Evolutionary conservation across 768 basidiomycete species (phyloP).

Genomic region (Kwoniella dendrophila): DNA sequence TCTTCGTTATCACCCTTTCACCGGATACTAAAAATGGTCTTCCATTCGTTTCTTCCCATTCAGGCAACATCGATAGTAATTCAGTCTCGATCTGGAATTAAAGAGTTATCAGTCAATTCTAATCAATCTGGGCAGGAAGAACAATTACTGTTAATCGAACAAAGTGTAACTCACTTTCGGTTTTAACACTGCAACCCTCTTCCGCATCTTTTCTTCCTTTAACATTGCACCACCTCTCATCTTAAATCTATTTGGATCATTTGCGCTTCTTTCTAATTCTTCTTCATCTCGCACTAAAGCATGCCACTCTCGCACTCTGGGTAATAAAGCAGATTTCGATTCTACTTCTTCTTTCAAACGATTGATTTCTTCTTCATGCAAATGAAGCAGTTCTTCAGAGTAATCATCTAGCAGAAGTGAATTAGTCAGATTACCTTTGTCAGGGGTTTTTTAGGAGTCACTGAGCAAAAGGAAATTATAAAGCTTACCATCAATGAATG

Average conservation of each 20-base stretch:
- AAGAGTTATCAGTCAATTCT: background rate
- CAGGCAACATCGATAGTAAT: slow-evolving; percentile 71
- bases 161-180: slow-evolving; percentile 78
- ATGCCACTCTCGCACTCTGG: slow-evolving; percentile 81
- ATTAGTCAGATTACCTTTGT: too few relatives aligned
- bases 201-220: slow-evolving; percentile 96
- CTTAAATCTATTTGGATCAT: slow-evolving; percentile 52
- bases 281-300: slow-evolving; percentile 87
- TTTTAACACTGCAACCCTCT: slow-evolving; percentile 87
- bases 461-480: background rate
- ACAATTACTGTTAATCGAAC: background rate
- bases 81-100: slow-evolving; percentile 80
- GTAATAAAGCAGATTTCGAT: slow-evolving; percentile 73
- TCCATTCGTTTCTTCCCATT: slow-evolving; percentile 79
- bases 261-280: slow-evolving; percentile 66
- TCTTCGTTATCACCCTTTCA: slow-evolving; percentile 72
- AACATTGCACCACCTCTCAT: slow-evolving; percentile 60
- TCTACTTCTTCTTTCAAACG: slow-evolving; percentile 80
- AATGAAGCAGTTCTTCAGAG: slow-evolving; percentile 79
- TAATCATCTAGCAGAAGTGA: slow-evolving; percentile 69
- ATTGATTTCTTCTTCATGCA: slow-evolving; percentile 82
- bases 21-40: slow-evolving; percentile 83
- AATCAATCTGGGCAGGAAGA: background rate
- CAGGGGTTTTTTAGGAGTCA: too few relatives aligned
- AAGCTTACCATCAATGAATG: slow-evolving; percentile 75